Percentiles rank a stretch among this genome's conserved stretches.
Conservation (phyloP, 768 basidiomycete genomes). For the Pulveroboletus sp. region DNA sequence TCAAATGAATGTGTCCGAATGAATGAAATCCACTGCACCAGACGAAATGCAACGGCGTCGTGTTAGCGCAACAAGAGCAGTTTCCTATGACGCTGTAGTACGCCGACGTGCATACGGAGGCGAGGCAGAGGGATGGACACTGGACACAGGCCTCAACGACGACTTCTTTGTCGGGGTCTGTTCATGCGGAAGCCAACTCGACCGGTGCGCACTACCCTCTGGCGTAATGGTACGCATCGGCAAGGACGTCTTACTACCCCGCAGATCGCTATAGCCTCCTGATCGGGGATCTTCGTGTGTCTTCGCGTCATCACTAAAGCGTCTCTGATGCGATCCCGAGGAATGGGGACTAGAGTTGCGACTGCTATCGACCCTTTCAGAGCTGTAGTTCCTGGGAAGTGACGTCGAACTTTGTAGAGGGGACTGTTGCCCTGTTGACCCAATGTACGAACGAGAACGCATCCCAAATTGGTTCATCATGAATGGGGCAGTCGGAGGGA, state of each 20-base stretch:
- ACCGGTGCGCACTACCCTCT: constrained; percentile 18
- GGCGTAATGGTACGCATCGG: constrained; percentile 7
- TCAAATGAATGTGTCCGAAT: constrained; percentile 24
- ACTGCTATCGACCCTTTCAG: constrained; percentile 19
- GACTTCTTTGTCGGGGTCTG: constrained; percentile 10
- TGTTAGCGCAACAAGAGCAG: background rate
- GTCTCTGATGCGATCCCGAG: constrained; percentile 25
- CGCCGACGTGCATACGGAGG: constrained; percentile 15
- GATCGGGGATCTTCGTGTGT: constrained; percentile 7
- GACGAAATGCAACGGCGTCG: constrained; percentile 10
- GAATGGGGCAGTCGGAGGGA: constrained; percentile 72
- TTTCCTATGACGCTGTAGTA: constrained; percentile 20
- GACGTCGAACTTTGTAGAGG: constrained; percentile 20
- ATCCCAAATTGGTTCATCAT: constrained; percentile 59
- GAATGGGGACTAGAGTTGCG: constrained; percentile 19
- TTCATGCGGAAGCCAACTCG: constrained; percentile 24
- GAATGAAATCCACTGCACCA: constrained; percentile 15
- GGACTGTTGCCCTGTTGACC: constrained; percentile 31
- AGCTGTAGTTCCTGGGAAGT: constrained; percentile 24
- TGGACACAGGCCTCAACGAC: constrained; percentile 17
- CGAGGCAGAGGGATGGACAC: constrained; percentile 10
- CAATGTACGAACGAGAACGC: constrained; percentile 35
- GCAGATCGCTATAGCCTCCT: constrained; percentile 17
- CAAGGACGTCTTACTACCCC: constrained; percentile 8
- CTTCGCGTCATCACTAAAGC: constrained; percentile 30